These are phyloP conservation scores for Cyphellophora europaea DNA, from an alignment of 2,329 filamentous ascomycete species.

Conservation along the genomic window DNA sequence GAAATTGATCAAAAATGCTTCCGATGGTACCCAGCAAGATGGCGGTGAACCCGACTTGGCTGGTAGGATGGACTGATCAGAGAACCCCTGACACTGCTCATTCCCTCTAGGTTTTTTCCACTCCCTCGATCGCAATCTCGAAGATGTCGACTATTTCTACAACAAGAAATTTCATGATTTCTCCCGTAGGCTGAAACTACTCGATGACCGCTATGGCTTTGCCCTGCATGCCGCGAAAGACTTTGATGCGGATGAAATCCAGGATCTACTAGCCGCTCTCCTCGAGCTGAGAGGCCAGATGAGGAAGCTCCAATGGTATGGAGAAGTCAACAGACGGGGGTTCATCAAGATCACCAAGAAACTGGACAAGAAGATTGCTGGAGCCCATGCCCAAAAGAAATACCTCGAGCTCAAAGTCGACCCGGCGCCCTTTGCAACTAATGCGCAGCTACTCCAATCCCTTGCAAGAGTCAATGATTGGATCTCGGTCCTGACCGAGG, in stretches of 20 bases:
- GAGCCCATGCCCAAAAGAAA: slow-evolving; percentile 65
- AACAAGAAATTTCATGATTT: slow-evolving; percentile 89
- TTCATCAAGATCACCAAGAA: slow-evolving; percentile 99
- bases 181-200: slow-evolving; percentile 70
- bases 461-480: slow-evolving; percentile 76
- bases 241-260: slow-evolving; percentile 78
- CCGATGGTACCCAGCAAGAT: slow-evolving; percentile 57
- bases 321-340: slow-evolving; percentile 87
- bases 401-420: slow-evolving; percentile 91
- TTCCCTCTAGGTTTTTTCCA: slow-evolving; percentile 78
- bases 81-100: slow-evolving; percentile 14
- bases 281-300: slow-evolving; percentile 80
- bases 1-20: slow-evolving; percentile 79
- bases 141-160: slow-evolving; percentile 94
- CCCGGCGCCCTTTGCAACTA: slow-evolving; percentile 77
- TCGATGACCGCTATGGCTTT: slow-evolving; percentile 80
- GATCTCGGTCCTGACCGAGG: slow-evolving; percentile 72
- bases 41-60: slow-evolving; percentile 70
- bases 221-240: slow-evolving; percentile 58
- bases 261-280: slow-evolving; percentile 83
- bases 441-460: slow-evolving; percentile 46
- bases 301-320: slow-evolving; percentile 93
- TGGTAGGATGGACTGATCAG: slow-evolving; percentile 54
- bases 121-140: slow-evolving; percentile 89
- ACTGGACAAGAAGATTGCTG: slow-evolving; percentile 84